These are phyloP conservation scores for Trichomonas vaginalis DNA, from an alignment of 208 protist species.

Conservation along the genomic window DNA sequence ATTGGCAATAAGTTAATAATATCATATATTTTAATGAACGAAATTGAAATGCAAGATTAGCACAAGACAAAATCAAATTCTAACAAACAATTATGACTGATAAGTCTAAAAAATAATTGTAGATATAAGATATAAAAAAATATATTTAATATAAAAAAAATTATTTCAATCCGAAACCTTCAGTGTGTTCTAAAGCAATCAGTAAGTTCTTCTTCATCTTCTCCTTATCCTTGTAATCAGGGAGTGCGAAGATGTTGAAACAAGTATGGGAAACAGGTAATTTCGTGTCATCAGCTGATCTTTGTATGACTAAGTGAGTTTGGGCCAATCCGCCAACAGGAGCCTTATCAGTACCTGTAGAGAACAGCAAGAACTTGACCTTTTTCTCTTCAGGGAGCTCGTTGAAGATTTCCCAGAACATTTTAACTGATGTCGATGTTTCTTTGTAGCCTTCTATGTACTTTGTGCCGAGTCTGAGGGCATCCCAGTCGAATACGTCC, in stretches of 20 bases:
- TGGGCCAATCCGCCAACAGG: neutral
- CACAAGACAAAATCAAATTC: neutral
- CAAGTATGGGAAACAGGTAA: slow-evolving; percentile 63
- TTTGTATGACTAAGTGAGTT: slow-evolving; percentile 7
- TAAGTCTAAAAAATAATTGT: neutral
- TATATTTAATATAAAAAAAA: neutral
- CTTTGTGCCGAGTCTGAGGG: neutral
- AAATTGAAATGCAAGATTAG: too few species aligned
- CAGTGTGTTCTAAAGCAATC: slow-evolving; percentile 29
- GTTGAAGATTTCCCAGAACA: slow-evolving; percentile 48
- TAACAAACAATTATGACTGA: neutral
- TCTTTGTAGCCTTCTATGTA: slow-evolving; percentile 43
- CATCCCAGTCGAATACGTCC: neutral
- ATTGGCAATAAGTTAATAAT: too few species aligned
- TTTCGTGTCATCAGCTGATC: slow-evolving; percentile 21
- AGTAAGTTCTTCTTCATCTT: slow-evolving; percentile 45
- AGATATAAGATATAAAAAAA: neutral
- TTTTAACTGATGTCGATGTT: slow-evolving; percentile 21
- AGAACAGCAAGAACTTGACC: slow-evolving; percentile 44
- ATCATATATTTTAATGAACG: too few species aligned
- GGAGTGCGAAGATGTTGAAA: slow-evolving; percentile 61
- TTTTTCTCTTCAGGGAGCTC: slow-evolving; percentile 37
- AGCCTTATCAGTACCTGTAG: slow-evolving; percentile 37
- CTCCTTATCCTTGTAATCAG: slow-evolving; percentile 51
- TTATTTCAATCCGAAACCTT: slow-evolving; percentile 39